Conservation (phyloP, 2,329 filamentous ascomycete genomes). For the Botrytis galanthina region DNA sequence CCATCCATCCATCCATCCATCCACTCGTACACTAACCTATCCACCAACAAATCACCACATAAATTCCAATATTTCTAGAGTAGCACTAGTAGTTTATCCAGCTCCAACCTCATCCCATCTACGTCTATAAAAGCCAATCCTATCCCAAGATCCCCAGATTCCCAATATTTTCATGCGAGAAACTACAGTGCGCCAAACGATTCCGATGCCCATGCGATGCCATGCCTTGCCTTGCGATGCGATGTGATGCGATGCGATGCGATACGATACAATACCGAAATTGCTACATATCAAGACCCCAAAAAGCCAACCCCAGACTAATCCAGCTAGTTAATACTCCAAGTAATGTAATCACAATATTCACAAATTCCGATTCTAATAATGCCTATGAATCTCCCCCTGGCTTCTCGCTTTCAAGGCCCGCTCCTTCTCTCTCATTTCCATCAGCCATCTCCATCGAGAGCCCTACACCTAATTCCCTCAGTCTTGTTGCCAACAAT, state of each 20-base stretch:
- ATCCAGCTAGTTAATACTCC: not conserved
- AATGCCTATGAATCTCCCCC: not conserved
- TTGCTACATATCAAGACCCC: not conserved
- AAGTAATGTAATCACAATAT: not conserved
- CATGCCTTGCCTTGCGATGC: not conserved
- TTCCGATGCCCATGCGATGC: not conserved
- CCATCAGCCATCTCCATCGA: slow-evolving; percentile 69
- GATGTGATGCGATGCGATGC: not conserved
- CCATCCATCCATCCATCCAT: too few relatives aligned
- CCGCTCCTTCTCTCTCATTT: slow-evolving; percentile 40
- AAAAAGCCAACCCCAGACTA: not conserved
- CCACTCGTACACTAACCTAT: not conserved
- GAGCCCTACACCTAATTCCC: slow-evolving; percentile 43
- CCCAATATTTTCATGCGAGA: not conserved
- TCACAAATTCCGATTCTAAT: not conserved
- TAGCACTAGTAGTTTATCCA: not conserved
- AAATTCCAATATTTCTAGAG: not conserved
- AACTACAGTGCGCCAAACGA: not conserved
- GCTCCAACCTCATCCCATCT: not conserved
- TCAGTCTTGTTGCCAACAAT: slow-evolving; percentile 66
- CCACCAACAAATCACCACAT: not conserved
- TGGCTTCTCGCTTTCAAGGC: not conserved
- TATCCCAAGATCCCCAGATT: not conserved
- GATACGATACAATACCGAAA: not conserved
- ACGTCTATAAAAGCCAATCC: not conserved